Conservation (phyloP, 768 basidiomycete species). For the Russula sp. region DNA sequence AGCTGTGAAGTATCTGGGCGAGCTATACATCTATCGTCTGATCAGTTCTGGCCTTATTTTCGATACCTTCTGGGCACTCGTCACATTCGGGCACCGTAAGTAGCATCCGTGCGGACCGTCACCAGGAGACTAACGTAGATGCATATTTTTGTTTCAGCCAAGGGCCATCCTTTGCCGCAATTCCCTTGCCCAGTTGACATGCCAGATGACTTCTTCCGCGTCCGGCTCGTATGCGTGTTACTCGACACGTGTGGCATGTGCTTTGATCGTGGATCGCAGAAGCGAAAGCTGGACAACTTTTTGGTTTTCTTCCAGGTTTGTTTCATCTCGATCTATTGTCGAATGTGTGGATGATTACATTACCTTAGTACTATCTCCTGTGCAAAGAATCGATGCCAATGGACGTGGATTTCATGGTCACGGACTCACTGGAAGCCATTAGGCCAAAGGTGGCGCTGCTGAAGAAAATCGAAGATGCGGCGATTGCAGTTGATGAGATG, state of each 20-base stretch:
- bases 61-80: slow-evolving; percentile 88
- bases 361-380: slow-evolving; percentile 67
- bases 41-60: slow-evolving; percentile 87
- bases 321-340: not conserved
- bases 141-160: slow-evolving; percentile 46
- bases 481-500: slow-evolving; percentile 85
- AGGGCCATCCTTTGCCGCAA: slow-evolving; percentile 80
- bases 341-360: slow-evolving; percentile 1
- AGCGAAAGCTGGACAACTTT: slow-evolving; percentile 90
- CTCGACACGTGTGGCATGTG: slow-evolving; percentile 97
- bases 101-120: slow-evolving; percentile 22
- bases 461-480: slow-evolving; percentile 82
- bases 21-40: slow-evolving; percentile 93
- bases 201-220: slow-evolving; percentile 94
- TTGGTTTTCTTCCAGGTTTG: slow-evolving; percentile 87
- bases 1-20: slow-evolving; percentile 91
- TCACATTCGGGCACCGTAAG: slow-evolving; percentile 95
- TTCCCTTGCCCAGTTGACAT: slow-evolving; percentile 74
- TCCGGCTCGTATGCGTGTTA: slow-evolving; percentile 85
- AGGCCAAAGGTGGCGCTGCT: slow-evolving; percentile 68
- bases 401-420: slow-evolving; percentile 97
- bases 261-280: slow-evolving; percentile 90
- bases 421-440: slow-evolving; percentile 91
- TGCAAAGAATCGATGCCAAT: slow-evolving; percentile 89
- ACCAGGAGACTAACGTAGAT: not conserved